Evolutionary conservation across 2,329 filamentous ascomycete genomes (phyloP), one percentile per base, ranked within the genome.

Genomic region (Aspergillus hiratsukae): DNA sequence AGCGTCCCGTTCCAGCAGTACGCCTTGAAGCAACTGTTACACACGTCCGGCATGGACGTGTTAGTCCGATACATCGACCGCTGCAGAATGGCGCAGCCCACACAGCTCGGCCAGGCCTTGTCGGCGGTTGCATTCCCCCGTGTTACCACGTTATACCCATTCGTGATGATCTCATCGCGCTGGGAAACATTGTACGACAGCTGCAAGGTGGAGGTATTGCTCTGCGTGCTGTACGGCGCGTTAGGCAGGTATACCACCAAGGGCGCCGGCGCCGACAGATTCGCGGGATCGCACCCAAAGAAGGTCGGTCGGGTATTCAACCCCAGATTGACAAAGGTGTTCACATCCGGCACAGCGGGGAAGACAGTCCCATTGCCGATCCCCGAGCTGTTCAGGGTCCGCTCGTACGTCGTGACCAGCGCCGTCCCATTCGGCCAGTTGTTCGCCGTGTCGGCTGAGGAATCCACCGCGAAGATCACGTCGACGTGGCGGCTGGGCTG

Each of bases 1-100:
- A 76, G 56, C 1, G 83, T 89, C n/a, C 94, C 94, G 71, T 97
- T 84, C 94, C 94, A 99, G 82, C 94, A 99, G 77, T 97, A 97
- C 21, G 78, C 74, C 11, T 78, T 63, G 73, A 97, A 97, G 77
- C 94, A 99, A 51, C 80, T 67, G 46, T 76, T 79, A 77, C 94
- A 99, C 9, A 83, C 84, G 0, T 82, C 79, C 0, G 93, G 93
- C 1, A 92, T 80, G 0, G 76, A 60, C 0, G 87, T 88, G 19
- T 81, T 79, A 0, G 90, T 93, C 51, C 90, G 83, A 58, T 85
- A 80, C 62, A 94, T 83, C 63, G 87, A 91, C 59, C 93, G 84
- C 53, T 83, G 84, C 17, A 97, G 80, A 41, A 96, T 86, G 4
- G 93, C 94, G 74, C 94, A 99, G 23, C 87, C 91, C 4, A 96